phyloP scores from a whole-genome alignment of 306 rosid genomes.

The Gynostemma pentaphyllum region DNA sequence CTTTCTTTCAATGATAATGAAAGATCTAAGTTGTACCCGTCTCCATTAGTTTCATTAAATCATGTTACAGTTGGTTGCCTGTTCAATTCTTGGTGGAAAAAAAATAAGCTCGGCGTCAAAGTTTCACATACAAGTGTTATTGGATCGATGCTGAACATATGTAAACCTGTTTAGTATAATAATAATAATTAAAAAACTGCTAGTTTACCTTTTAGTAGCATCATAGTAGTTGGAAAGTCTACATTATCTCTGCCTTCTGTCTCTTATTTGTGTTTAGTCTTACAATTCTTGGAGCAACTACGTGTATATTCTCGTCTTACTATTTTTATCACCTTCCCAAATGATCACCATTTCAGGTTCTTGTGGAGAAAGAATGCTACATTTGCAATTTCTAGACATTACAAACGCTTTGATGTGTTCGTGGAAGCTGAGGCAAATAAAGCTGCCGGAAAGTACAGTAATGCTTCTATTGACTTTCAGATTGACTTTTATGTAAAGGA shows the following conservation, averaged over 20 bases:
- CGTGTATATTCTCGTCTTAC: background rate
- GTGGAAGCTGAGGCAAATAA: constrained; percentile 95
- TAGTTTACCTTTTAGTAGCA: background rate
- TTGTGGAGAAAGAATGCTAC: constrained; percentile 95
- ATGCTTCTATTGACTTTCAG: constrained; percentile 84
- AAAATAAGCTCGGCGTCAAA: background rate
- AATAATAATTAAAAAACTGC: background rate
- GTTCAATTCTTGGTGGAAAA: background rate
- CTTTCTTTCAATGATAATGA: background rate
- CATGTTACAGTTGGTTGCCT: background rate
- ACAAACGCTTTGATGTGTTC: constrained; percentile 83
- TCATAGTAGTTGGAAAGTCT: background rate
- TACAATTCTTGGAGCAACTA: background rate
- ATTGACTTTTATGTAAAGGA: constrained; percentile 68
- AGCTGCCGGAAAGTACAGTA: constrained; percentile 80
- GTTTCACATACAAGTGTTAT: background rate
- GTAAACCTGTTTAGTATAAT: background rate
- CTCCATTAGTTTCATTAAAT: background rate
- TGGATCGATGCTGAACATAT: background rate
- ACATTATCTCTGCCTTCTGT: background rate
- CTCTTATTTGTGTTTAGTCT: background rate
- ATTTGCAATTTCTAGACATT: constrained; percentile 89
- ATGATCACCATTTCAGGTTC: constrained; percentile 37
- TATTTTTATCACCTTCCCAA: constrained; percentile 1
- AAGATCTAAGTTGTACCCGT: background rate